These are phyloP conservation scores for Neofusicoccum parvum DNA, from an alignment of 2,329 filamentous ascomycete species.

Conservation along the genomic window DNA sequence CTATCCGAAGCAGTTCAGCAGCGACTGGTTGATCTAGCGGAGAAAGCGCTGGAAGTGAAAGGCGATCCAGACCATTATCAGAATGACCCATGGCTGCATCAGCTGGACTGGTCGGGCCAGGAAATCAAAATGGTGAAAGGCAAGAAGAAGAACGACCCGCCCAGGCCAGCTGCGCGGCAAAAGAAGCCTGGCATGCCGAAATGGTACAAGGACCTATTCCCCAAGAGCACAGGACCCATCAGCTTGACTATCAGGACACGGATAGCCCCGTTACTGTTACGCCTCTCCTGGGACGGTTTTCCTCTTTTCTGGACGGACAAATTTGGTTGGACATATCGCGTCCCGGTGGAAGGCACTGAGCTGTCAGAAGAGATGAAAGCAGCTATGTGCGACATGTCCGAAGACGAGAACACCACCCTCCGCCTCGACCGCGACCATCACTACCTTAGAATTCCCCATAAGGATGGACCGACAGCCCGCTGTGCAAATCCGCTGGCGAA, in stretches of 20 bases:
- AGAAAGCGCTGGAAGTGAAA: slow-evolving; percentile 77
- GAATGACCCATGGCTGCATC: slow-evolving; percentile 85
- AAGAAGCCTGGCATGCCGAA: slow-evolving; percentile 93
- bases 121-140: slow-evolving; percentile 89
- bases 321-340: slow-evolving; percentile 89
- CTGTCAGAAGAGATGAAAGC: slow-evolving; percentile 60
- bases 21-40: slow-evolving; percentile 70
- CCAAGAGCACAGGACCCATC: slow-evolving; percentile 68
- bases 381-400: slow-evolving; percentile 68
- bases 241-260: slow-evolving; percentile 82
- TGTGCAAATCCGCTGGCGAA: slow-evolving; percentile 91
- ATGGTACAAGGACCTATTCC: slow-evolving; percentile 93
- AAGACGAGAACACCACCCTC: slow-evolving; percentile 69
- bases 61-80: slow-evolving; percentile 68
- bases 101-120: slow-evolving; percentile 95
- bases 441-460: slow-evolving; percentile 96
- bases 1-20: slow-evolving; percentile 77
- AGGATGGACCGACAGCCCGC: slow-evolving; percentile 83
- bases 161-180: slow-evolving; percentile 76
- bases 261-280: slow-evolving; percentile 81
- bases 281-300: slow-evolving; percentile 83
- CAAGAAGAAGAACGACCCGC: slow-evolving; percentile 82
- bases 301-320: slow-evolving; percentile 92
- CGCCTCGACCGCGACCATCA: slow-evolving; percentile 65
- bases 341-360: slow-evolving; percentile 47